Base-by-base conservation (phyloP, 345 rosid species). In the Nasturtium officinale region DNA sequence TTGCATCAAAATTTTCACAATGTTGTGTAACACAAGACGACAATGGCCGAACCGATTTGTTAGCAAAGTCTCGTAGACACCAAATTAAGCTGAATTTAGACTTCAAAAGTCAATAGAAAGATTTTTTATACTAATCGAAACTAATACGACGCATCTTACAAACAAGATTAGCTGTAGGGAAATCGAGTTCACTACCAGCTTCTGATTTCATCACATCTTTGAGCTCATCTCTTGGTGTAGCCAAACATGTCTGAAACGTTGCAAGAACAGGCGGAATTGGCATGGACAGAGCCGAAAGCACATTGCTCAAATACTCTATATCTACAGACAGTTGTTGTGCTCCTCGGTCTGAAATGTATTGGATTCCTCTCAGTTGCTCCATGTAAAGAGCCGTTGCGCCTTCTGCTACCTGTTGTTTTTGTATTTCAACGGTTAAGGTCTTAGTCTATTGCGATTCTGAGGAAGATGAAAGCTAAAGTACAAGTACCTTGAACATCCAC, bases 401-500 rank as follows among this genome's bases (percentile, higher is more conserved):
- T 77, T 95, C 99, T 1, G 96, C 99, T 74, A 95, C 96, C 98
- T 91, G 47, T 40, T 51, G 2, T 55, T 48, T 15, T 2, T 23
- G n/a, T n/a, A n/a, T 61, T 32, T 30, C 7, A 18, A 38, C n/a
- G 37, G 28, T 59, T 50, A 67, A 0, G 55, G 20, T 59, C 61
- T 38, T 45, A 9, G 46, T 40, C 18, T 50, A 59, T 23, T 35
- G 65, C 29, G 2, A 57, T 58, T 23, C 33, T 5, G 7, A 67
- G 46, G 25, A 59, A 67, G 20, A 52, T 15, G 9, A 29, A 29
- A 32, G 48, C 32, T 21, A 61, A 42, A 1, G 20, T 37, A 75
- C 32, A 51, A 0, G 78, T 83, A 94, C 98, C 92, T 91, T 95
- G 84, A 95, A 92, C 98, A 95, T 95, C 99, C 99, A 95, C 81